Evolutionary conservation across 2,329 filamentous ascomycete species (phyloP).

Genomic region (Lasiodiplodia hormozganensis): DNA sequence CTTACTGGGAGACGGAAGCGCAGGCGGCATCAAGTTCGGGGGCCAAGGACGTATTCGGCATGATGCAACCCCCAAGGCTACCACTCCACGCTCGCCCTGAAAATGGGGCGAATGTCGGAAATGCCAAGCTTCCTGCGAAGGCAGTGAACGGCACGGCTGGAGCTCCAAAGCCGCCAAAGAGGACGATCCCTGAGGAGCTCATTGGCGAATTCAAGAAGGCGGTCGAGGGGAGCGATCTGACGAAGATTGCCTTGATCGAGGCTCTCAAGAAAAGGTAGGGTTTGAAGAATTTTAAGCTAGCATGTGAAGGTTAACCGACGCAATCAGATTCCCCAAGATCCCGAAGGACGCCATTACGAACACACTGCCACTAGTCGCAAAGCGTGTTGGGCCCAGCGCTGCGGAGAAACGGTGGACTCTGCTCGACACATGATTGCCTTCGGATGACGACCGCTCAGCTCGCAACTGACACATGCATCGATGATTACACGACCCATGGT

Average conservation of each 20-base stretch:
- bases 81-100: slow-evolving; percentile 51
- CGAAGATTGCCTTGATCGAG: slow-evolving; percentile 77
- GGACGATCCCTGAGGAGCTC: slow-evolving; percentile 64
- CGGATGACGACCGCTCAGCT: neutral
- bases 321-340: slow-evolving; percentile 69
- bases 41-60: slow-evolving; percentile 33
- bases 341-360: slow-evolving; percentile 74
- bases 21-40: neutral
- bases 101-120: slow-evolving; percentile 33
- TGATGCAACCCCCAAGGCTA: slow-evolving; percentile 50
- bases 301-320: slow-evolving; percentile 27
- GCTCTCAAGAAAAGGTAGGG: slow-evolving; percentile 71
- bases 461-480: neutral
- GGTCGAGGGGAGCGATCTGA: slow-evolving; percentile 73
- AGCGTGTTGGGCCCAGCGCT: slow-evolving; percentile 66
- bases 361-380: slow-evolving; percentile 71
- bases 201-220: slow-evolving; percentile 72
- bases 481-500: neutral
- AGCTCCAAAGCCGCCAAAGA: slow-evolving; percentile 49
- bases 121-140: slow-evolving; percentile 31
- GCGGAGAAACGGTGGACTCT: slow-evolving; percentile 69
- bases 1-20: slow-evolving; percentile 71
- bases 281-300: too few relatives aligned
- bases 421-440: slow-evolving; percentile 15
- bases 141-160: slow-evolving; percentile 35